Evolutionary conservation across 495 filamentous ascomycete genomes (phyloP).

Genomic region (Aspergillus hancockii): DNA sequence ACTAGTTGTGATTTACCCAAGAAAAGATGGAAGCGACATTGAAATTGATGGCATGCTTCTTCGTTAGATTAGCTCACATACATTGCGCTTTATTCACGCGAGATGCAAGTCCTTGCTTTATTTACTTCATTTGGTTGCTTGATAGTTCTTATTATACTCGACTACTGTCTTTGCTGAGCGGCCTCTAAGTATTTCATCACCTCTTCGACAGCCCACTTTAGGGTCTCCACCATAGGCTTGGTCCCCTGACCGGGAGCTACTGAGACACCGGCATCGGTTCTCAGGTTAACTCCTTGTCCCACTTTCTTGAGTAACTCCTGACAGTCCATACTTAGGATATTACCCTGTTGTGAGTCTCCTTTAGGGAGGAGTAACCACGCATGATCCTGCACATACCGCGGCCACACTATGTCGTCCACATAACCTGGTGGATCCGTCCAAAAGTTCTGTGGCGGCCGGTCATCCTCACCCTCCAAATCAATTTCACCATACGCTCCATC

Average conservation of each 20-base stretch:
- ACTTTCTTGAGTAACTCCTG: constrained; percentile 33
- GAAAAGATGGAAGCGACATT: background rate
- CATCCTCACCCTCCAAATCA: constrained; percentile 40
- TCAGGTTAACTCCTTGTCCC: constrained; percentile 35
- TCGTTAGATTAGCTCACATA: background rate
- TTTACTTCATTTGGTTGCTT: background rate
- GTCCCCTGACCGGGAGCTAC: constrained; percentile 41
- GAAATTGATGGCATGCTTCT: background rate
- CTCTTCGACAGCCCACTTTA: constrained; percentile 49
- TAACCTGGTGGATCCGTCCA: constrained; percentile 94
- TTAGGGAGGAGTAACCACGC: constrained; percentile 68
- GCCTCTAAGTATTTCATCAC: constrained; percentile 30
- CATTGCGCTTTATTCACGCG: background rate
- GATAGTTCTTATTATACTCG: background rate
- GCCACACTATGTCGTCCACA: constrained; percentile 94
- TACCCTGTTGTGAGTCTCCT: constrained; percentile 53
- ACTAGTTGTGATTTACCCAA: background rate
- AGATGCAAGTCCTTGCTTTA: background rate
- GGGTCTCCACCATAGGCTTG: constrained; percentile 34
- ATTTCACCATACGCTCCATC: constrained; percentile 17
- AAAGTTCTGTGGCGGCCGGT: constrained; percentile 66
- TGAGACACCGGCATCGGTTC: constrained; percentile 38
- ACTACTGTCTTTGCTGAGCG: background rate
- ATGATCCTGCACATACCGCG: constrained; percentile 81
- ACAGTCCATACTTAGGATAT: constrained; percentile 10